These are phyloP conservation scores for Dryas alaskensis DNA, from an alignment of 306 rosid species.

Conservation along the genomic window DNA sequence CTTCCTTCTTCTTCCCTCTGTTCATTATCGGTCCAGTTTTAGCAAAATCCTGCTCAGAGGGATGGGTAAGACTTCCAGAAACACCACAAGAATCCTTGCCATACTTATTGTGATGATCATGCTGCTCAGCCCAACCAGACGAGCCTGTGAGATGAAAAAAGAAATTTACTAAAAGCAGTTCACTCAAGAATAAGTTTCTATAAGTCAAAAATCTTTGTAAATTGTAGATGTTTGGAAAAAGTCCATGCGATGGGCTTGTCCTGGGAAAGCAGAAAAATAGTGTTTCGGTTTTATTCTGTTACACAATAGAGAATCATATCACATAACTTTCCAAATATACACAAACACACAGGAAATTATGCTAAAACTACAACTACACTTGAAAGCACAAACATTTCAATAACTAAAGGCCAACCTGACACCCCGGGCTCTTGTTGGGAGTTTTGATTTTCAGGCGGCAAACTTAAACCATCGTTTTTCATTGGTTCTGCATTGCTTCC, in stretches of 20 bases:
- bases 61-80: slow-evolving; percentile 39
- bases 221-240: too few species aligned
- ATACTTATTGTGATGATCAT: slow-evolving; percentile 29
- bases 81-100: slow-evolving; percentile 30
- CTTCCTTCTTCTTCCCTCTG: slow-evolving; percentile 71
- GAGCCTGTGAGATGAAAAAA: slow-evolving; percentile 54
- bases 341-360: neutral
- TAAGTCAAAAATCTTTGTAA: neutral
- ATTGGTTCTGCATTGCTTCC: slow-evolving; percentile 36
- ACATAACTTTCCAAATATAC: slow-evolving; percentile 22
- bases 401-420: slow-evolving; percentile 41
- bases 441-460: slow-evolving; percentile 20
- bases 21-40: slow-evolving; percentile 54
- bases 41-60: slow-evolving; percentile 49
- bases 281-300: neutral
- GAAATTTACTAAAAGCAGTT: slow-evolving; percentile 13
- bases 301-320: neutral
- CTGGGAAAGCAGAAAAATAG: slow-evolving; percentile 3
- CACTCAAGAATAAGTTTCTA: neutral
- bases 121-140: slow-evolving; percentile 38
- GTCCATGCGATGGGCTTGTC: neutral
- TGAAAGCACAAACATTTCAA: neutral
- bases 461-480: slow-evolving; percentile 26
- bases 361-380: neutral
- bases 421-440: slow-evolving; percentile 27